Conservation (phyloP, 495 filamentous ascomycete genomes). For the Cudoniella acicularis region DNA sequence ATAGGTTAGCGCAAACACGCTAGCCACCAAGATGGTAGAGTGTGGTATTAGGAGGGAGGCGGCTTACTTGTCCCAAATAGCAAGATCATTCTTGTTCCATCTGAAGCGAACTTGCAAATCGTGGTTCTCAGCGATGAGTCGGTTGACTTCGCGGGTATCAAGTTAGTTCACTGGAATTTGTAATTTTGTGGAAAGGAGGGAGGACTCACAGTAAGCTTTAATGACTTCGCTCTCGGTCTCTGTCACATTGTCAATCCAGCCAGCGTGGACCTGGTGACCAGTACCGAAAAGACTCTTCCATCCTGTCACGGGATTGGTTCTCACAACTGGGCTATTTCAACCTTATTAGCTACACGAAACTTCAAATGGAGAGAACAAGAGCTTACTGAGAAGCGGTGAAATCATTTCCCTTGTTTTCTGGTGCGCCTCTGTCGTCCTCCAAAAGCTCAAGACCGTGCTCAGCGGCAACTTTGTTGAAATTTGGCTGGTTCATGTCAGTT, state of each 20-base stretch:
- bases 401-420: constrained; percentile 60
- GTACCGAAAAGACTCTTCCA: constrained; percentile 70
- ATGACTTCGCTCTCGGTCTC: constrained; percentile 8
- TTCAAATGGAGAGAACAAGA: background rate
- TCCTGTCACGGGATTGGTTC: constrained; percentile 65
- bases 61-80: constrained; percentile 70
- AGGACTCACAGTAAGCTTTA: constrained; percentile 5
- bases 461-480: constrained; percentile 52
- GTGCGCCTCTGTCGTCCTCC: constrained; percentile 52
- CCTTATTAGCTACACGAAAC: background rate
- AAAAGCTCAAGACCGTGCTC: constrained; percentile 53
- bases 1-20: background rate
- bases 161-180: background rate
- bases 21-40: background rate
- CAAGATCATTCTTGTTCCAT: constrained; percentile 62
- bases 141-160: background rate
- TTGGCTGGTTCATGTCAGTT: constrained; percentile 51
- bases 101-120: constrained; percentile 67
- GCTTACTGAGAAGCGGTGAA: constrained; percentile 37
- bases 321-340: constrained; percentile 56
- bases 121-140: constrained; percentile 67
- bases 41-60: background rate
- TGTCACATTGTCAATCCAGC: constrained; percentile 10
- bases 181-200: background rate
- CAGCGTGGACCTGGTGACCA: constrained; percentile 52